Conservation (phyloP, 169 alveolate species). For the Babesia ovata region DNA sequence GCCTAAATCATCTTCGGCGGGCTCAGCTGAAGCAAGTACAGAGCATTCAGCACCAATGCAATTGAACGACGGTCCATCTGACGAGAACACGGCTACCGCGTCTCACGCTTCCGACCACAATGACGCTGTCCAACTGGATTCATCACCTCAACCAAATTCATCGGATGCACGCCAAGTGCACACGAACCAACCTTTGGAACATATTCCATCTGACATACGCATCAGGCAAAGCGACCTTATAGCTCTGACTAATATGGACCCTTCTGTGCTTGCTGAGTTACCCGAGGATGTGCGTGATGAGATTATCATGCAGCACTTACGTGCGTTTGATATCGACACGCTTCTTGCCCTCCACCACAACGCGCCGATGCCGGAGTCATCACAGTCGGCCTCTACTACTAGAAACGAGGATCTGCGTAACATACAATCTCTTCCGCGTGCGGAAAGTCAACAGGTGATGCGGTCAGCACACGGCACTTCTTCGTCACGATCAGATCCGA, state of each 20-base stretch:
- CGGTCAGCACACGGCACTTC: conserved; percentile 9
- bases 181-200: conserved; percentile 33
- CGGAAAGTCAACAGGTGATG: conserved; percentile 35
- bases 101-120: neutral
- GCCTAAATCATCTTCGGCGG: neutral
- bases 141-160: neutral
- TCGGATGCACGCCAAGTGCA: neutral
- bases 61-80: neutral
- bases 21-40: neutral
- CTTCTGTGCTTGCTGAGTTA: conserved; percentile 59
- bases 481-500: neutral
- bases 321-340: conserved; percentile 43
- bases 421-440: conserved; percentile 51
- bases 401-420: conserved; percentile 19
- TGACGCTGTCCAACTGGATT: neutral
- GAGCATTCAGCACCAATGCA: neutral
- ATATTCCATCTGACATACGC: conserved; percentile 50
- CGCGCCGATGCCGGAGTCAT: neutral
- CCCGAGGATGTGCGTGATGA: conserved; percentile 65
- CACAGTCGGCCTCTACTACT: neutral
- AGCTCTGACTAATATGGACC: conserved; percentile 59
- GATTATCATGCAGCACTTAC: conserved; percentile 57
- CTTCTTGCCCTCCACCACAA: conserved; percentile 11
- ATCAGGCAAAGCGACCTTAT: conserved; percentile 42
- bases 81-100: neutral